Conservation (phyloP, 1,284 basidiomycete genomes). For the Peniophora sp. region DNA sequence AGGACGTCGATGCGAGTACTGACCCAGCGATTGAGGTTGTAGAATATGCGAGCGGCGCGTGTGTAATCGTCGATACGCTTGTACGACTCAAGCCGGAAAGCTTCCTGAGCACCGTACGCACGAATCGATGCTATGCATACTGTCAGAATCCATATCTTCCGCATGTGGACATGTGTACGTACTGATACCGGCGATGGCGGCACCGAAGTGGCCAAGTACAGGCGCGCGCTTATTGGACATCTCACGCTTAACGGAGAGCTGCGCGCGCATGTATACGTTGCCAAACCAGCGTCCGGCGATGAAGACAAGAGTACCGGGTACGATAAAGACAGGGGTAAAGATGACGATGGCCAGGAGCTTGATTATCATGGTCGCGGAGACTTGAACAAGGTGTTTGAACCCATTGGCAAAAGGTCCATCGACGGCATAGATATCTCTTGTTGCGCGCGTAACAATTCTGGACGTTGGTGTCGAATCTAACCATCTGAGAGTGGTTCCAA, state of each 20-base stretch:
- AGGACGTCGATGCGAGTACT: conserved; percentile 43
- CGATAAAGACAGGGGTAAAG: conserved; percentile 35
- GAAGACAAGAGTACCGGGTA: conserved; percentile 34
- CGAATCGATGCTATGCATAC: conserved; percentile 45
- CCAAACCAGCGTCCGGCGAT: conserved; percentile 37
- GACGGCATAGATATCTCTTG: conserved; percentile 44
- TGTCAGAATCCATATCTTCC: not conserved
- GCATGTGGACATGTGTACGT: conserved; percentile 12
- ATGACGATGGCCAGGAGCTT: conserved; percentile 36
- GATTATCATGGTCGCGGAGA: conserved; percentile 25
- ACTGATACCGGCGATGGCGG: conserved; percentile 61
- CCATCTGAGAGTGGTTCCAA: conserved; percentile 50
- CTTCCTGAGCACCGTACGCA: conserved; percentile 44
- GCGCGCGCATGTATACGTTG: conserved; percentile 60
- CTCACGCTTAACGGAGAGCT: conserved; percentile 69
- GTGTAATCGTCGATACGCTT: conserved; percentile 40
- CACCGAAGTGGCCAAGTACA: conserved; percentile 63
- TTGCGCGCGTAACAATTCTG: conserved; percentile 50
- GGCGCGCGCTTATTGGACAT: conserved; percentile 65
- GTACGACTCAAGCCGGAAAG: conserved; percentile 38
- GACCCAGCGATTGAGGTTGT: conserved; percentile 48
- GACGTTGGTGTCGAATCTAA: conserved; percentile 51
- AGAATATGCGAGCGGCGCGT: conserved; percentile 37
- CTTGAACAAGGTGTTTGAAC: conserved; percentile 21
- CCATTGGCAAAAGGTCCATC: conserved; percentile 21